Base-by-base conservation (phyloP, 2,329 filamentous ascomycete species). In the Neocatenulostroma microsporum region DNA sequence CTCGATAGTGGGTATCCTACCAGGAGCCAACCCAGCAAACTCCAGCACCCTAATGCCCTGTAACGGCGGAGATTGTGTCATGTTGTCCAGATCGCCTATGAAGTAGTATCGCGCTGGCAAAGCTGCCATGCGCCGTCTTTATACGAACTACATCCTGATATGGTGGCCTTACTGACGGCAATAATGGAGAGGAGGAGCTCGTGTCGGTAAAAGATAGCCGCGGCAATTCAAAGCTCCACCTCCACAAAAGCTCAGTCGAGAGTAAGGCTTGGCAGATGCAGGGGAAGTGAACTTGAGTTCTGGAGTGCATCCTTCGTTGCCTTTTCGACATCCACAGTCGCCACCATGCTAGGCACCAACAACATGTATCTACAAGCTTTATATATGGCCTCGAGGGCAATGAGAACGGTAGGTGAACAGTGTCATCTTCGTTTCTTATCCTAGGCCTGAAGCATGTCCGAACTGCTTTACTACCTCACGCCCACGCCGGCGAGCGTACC, bases 11-110 rank as follows among this genome's bases (percentile, higher is more conserved):
- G 30, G 28, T 18, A n/a, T 24, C 38, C 27, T 64, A 70, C 72
- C 72, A 51, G 73, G 73, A 32, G 73, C 73, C 20, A 82, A 62
- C 19, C 78, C 78, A 17, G 74, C 78, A 48, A 82, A 74, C 55
- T 82, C 78, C 25, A 82, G 66, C 21, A 81, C 78, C n/a, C 71
- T 68, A 37, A 80, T 59, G 45, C 74, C 75, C 10, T 66, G 60
- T 20, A 82, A 63, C 4, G 75, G 72, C 29, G 68, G 68, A 44
- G 60, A 57, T 31, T 46, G 42, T 24, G 48, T 47, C 46, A 50
- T 53, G 4, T 31, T 40, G 43, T 39, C 34, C 2, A 34, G 18
- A 21, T 40, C 33, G 8, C 38, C 33, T 12, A 40, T 32, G 19
- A 10, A 40, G 14, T 40, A 36, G 25, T 37, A 40, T 21, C 25